Percentiles rank a stretch among this genome's conserved stretches.
Conservation (phyloP, 805 yeast genomes). For the Kuraishia capsulata region DNA sequence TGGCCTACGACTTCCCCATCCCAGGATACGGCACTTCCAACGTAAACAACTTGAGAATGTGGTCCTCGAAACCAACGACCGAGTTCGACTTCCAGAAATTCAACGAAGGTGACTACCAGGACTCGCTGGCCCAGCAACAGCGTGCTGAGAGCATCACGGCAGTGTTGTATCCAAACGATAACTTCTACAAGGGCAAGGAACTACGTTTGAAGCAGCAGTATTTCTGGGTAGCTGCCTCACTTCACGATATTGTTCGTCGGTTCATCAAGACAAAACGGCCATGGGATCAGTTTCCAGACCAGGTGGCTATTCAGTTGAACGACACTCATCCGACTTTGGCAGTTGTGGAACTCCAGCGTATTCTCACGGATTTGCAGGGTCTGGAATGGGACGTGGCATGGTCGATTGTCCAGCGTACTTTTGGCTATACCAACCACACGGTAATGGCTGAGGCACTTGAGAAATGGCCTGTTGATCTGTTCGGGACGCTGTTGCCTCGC, state of each 20-base stretch:
- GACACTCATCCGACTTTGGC: constrained; percentile 95
- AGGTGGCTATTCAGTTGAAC: constrained; percentile 85
- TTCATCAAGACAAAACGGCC: constrained; percentile 70
- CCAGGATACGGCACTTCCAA: constrained; percentile 81
- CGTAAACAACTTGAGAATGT: constrained; percentile 82
- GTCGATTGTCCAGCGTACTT: constrained; percentile 69
- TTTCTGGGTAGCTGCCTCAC: constrained; percentile 94
- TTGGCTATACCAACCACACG: constrained; percentile 92
- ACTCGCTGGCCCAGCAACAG: constrained; percentile 78
- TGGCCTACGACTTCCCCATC: constrained; percentile 85
- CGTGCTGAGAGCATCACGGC: constrained; percentile 89
- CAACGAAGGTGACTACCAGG: constrained; percentile 83
- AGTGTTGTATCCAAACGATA: constrained; percentile 89
- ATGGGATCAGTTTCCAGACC: constrained; percentile 79
- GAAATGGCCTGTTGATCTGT: constrained; percentile 85
- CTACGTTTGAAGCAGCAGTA: constrained; percentile 90
- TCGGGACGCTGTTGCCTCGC: constrained; percentile 77
- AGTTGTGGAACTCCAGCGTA: constrained; percentile 79
- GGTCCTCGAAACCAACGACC: constrained; percentile 85
- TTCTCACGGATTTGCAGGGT: constrained; percentile 76
- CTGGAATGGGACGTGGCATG: constrained; percentile 81
- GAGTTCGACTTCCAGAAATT: constrained; percentile 89
- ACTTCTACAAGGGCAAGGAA: constrained; percentile 85
- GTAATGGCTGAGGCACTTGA: constrained; percentile 93
- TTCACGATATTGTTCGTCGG: constrained; percentile 84